These are phyloP conservation scores for Paracorniculantispora psalliotae DNA, from an alignment of 2,329 filamentous ascomycete genomes.

Conservation along the genomic window DNA sequence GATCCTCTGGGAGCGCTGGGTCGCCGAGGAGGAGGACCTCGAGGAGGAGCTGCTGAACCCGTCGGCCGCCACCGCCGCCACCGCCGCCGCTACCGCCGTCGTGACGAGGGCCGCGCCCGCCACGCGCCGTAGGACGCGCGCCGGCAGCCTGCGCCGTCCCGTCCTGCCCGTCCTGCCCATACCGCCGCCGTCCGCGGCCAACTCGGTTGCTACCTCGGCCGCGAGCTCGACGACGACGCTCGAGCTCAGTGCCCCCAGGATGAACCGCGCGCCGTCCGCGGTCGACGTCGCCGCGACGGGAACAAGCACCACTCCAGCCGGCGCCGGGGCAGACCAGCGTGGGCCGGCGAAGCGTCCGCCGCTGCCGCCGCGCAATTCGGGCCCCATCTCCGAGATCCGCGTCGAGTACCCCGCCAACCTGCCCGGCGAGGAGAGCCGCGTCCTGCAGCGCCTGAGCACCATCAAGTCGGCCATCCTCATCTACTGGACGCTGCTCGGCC, in stretches of 20 bases:
- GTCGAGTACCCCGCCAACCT: constrained; percentile 20
- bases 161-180: constrained; percentile 19
- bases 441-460: constrained; percentile 61
- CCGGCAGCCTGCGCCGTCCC: constrained; percentile 34
- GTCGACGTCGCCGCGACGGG: background rate
- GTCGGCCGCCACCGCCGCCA: constrained; percentile 28
- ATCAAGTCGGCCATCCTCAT: constrained; percentile 91
- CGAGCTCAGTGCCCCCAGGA: constrained; percentile 11
- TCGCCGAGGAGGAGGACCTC: constrained; percentile 61
- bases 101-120: background rate
- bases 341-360: background rate
- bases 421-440: constrained; percentile 35
- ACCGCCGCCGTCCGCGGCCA: constrained; percentile 19
- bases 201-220: constrained; percentile 27
- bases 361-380: constrained; percentile 1
- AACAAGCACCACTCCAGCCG: background rate
- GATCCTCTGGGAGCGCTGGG: constrained; percentile 89
- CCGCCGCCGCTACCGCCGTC: constrained; percentile 22
- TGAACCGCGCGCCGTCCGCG: background rate
- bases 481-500: constrained; percentile 83
- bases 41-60: constrained; percentile 32
- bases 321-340: background rate
- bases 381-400: background rate
- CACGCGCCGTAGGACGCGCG: constrained; percentile 29
- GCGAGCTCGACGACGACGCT: constrained; percentile 46